These are phyloP conservation scores for Decorospora gaudefroyi DNA, from an alignment of 2,329 filamentous ascomycete genomes.

Conservation along the genomic window DNA sequence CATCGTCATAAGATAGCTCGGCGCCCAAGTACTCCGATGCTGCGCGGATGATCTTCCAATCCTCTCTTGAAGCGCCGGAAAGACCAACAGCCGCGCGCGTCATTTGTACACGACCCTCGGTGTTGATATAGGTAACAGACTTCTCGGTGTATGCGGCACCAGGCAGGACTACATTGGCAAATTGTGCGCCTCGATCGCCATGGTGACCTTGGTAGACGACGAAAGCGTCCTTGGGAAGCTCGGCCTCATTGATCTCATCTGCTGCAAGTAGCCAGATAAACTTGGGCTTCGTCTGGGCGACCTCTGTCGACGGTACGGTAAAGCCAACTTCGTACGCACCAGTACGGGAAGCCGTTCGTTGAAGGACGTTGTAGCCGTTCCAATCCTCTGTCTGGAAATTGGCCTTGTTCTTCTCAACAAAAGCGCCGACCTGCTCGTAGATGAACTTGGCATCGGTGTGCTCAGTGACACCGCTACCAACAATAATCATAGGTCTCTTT, in stretches of 20 bases:
- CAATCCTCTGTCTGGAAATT: slow-evolving; percentile 90
- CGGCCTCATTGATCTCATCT: slow-evolving; percentile 81
- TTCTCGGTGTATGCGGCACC: slow-evolving; percentile 98
- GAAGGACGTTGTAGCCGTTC: slow-evolving; percentile 97
- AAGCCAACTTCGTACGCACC: slow-evolving; percentile 97
- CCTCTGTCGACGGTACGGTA: slow-evolving; percentile 77
- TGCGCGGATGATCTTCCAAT: slow-evolving; percentile 99
- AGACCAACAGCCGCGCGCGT: slow-evolving; percentile 86
- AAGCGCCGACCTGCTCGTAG: slow-evolving; percentile 86
- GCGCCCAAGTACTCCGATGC: slow-evolving; percentile 86
- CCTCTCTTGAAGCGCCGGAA: slow-evolving; percentile 86
- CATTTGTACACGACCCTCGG: slow-evolving; percentile 93
- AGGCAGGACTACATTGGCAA: slow-evolving; percentile 91
- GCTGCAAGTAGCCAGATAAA: slow-evolving; percentile 96
- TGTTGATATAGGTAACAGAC: slow-evolving; percentile 94
- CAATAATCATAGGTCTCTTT: slow-evolving; percentile 93
- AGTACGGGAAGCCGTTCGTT: slow-evolving; percentile 87
- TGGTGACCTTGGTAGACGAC: slow-evolving; percentile 98
- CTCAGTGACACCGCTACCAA: slow-evolving; percentile 90
- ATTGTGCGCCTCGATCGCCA: slow-evolving; percentile 88
- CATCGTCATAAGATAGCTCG: slow-evolving; percentile 89
- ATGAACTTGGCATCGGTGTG: slow-evolving; percentile 89
- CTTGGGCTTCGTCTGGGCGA: slow-evolving; percentile 86
- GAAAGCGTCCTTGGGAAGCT: slow-evolving; percentile 94
- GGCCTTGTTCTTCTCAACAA: slow-evolving; percentile 88